Conservation (phyloP, 306 rosid genomes). For the Sphenostylis stenocarpa region DNA sequence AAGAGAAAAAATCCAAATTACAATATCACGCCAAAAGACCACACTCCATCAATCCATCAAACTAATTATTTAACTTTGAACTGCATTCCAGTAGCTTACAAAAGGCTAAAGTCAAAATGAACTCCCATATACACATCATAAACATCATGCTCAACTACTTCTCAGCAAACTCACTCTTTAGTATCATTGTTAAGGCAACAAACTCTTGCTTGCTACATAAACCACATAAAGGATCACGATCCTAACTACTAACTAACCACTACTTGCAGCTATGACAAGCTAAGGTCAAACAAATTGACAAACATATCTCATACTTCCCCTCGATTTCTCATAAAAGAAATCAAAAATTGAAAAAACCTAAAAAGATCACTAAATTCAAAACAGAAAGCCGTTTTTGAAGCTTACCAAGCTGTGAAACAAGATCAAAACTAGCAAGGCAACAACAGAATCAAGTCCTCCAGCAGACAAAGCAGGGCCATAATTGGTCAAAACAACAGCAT, state of each 20-base stretch:
- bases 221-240: slow-evolving; percentile 27
- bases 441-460: slow-evolving; percentile 70
- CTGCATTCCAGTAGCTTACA: neutral
- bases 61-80: neutral
- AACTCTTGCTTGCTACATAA: neutral
- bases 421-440: slow-evolving; percentile 72
- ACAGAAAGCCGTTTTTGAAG: slow-evolving; percentile 2
- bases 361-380: neutral
- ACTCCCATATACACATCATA: neutral
- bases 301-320: neutral
- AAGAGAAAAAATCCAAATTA: slow-evolving; percentile 27
- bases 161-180: slow-evolving; percentile 13
- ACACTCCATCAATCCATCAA: neutral
- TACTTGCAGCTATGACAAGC: neutral
- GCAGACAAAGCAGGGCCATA: slow-evolving; percentile 79
- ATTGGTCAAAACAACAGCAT: slow-evolving; percentile 90
- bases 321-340: neutral
- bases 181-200: neutral
- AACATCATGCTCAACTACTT: slow-evolving; percentile 1
- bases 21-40: slow-evolving; percentile 10
- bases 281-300: slow-evolving; percentile 18
- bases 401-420: slow-evolving; percentile 89
- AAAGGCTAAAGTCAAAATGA: neutral
- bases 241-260: neutral
- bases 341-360: neutral